phyloP scores from a whole-genome alignment of 345 rosid genomes.

The Carallia brachiata region DNA sequence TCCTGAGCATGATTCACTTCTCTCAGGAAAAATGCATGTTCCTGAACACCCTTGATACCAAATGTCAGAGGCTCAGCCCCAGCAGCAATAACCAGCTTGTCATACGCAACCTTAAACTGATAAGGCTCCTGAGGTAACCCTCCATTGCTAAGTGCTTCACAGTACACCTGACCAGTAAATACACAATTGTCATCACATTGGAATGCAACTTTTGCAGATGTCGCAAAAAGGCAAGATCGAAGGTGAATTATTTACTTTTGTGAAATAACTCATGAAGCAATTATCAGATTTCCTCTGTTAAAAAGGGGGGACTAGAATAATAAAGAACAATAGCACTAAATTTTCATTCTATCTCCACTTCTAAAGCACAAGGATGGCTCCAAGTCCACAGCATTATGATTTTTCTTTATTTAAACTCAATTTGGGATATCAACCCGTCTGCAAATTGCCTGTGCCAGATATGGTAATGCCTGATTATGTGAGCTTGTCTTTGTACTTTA shows the following conservation, averaged over 20 bases:
- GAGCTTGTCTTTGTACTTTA: background rate
- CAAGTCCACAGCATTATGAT: no score
- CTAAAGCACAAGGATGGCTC: background rate
- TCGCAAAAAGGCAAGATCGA: no score
- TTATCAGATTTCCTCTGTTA: background rate
- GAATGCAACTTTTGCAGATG: background rate
- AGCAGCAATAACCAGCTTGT: conserved; percentile 81
- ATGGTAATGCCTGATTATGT: no score
- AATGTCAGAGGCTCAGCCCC: conserved; percentile 95
- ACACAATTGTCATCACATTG: background rate
- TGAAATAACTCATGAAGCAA: background rate
- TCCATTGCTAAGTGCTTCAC: conserved; percentile 61
- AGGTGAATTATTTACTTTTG: no score
- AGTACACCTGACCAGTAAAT: conserved; percentile 53
- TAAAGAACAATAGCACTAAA: background rate
- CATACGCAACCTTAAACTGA: conserved; percentile 81
- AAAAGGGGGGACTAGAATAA: background rate
- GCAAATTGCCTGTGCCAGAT: no score
- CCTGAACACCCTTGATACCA: conserved; percentile 84
- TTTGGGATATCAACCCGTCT: no score
- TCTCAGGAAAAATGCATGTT: conserved; percentile 81
- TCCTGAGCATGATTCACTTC: conserved; percentile 96
- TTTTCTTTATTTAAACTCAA: no score
- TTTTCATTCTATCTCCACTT: background rate
- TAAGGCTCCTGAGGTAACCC: conserved; percentile 56